Conservation (phyloP, 208 protist genomes). For the Leishmania martiniquensis region DNA sequence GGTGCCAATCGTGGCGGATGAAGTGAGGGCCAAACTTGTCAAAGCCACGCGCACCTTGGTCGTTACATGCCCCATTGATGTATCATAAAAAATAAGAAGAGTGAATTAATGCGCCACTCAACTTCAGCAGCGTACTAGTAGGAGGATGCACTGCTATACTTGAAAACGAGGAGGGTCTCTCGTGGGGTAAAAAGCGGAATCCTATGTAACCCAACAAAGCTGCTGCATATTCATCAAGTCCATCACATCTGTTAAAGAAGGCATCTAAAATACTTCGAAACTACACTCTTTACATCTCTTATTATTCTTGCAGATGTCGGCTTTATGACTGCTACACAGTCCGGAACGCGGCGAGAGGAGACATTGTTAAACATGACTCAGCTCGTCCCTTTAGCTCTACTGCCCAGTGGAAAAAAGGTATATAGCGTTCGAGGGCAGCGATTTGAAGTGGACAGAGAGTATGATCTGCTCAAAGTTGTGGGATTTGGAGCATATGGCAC, state of each 20-base stretch:
- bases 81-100: constrained; percentile 9
- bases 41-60: constrained; percentile 36
- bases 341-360: background rate
- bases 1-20: constrained; percentile 38
- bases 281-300: constrained; percentile 22
- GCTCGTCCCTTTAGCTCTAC: constrained; percentile 51
- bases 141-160: background rate
- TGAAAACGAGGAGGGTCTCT: background rate
- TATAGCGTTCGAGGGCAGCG: constrained; percentile 84
- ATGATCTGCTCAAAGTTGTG: constrained; percentile 81
- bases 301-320: constrained; percentile 18
- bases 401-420: constrained; percentile 70
- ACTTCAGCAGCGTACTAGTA: background rate
- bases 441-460: constrained; percentile 84
- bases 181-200: background rate
- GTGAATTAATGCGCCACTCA: background rate
- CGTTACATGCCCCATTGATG: constrained; percentile 44
- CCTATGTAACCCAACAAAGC: background rate
- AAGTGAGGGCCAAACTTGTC: constrained; percentile 53
- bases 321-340: constrained; percentile 1
- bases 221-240: background rate
- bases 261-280: constrained; percentile 3
- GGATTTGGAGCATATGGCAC: constrained; percentile 88
- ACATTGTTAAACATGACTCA: constrained; percentile 37
- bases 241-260: too few relatives aligned